Conservation (phyloP, 768 basidiomycete genomes). For the Lentinula boryana region DNA sequence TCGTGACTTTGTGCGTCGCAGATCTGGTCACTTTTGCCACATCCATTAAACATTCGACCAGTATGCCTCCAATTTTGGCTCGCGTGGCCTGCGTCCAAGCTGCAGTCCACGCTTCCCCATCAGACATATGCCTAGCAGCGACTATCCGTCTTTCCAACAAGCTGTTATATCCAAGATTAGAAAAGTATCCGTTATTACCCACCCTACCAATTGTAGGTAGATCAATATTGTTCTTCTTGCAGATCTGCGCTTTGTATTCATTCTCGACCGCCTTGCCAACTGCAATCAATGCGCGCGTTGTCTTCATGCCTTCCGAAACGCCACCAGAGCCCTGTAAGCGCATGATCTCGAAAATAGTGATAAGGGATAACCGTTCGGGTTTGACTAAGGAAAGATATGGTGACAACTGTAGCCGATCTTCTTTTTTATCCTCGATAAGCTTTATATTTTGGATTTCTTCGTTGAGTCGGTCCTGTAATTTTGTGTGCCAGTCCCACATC, state of each 20-base stretch:
- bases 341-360: constrained; percentile 89
- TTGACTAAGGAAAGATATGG: constrained; percentile 76
- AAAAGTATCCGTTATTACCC: constrained; percentile 42
- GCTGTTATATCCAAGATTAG: constrained; percentile 51
- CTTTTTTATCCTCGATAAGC: constrained; percentile 22
- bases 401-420: constrained; percentile 25
- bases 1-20: constrained; percentile 49
- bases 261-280: constrained; percentile 84
- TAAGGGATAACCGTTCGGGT: constrained; percentile 74
- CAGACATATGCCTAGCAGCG: constrained; percentile 57
- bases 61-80: constrained; percentile 73
- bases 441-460: constrained; percentile 44
- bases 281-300: constrained; percentile 70
- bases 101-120: constrained; percentile 68
- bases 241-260: constrained; percentile 85
- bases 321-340: constrained; percentile 72
- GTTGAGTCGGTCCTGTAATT: constrained; percentile 45
- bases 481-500: constrained; percentile 86
- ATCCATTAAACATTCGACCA: constrained; percentile 82
- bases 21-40: constrained; percentile 70
- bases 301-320: constrained; percentile 83
- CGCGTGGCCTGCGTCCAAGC: constrained; percentile 79
- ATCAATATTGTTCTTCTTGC: constrained; percentile 55
- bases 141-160: constrained; percentile 61
- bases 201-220: constrained; percentile 28